Evolutionary conservation across 164 flowering plant genomes (phyloP), one percentile per base, ranked within the genome.

Genomic region (Akebia trifoliata): DNA sequence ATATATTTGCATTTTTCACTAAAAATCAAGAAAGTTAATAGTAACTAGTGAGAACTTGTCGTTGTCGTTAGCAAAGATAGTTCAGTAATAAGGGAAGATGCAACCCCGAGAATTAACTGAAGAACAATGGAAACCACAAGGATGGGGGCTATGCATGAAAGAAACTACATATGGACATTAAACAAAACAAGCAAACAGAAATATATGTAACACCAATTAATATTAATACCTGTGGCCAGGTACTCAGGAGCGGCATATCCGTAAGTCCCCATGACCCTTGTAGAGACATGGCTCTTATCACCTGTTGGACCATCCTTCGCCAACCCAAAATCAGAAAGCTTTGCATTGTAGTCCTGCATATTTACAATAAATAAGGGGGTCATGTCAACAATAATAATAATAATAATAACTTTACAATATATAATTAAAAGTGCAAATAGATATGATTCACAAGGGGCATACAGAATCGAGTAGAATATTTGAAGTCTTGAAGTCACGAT

Each of bases 181-280:
- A 50, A 26, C 26, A 18, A n/a, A n/a, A 6, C 6, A 25, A 9
- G 17, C 34, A 24, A 11, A 57, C 8, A 49, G 14, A 15, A 17
- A 25, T 12, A 42, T 14, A 20, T 47, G 54, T n/a, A 31, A 51
- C 40, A 49, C 3, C 18, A 5, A 56, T 18, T 26, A 29, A 50
- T 78, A 56, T 18, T 26, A 29, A 50, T 78, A 91, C 96, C 95
- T 51, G 95, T 86, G 12, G 87, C 89, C 17, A 85, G 76, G 64
- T 88, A 92, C 60, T 92, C 98, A 0, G 98, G 98, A 51, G 98
- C 95, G 29, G 95, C 95, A 72, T 92, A 88, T 47, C 95, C 96
- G 29, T 82, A 77, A 12, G 98, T 92, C 40, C 92, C 94, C 84
- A 91, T 83, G 50, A 82, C 78, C 50, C 92, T 72, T 14, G 97